Base-by-base conservation (phyloP, 164 flowering plant species). In the Sedum album region DNA sequence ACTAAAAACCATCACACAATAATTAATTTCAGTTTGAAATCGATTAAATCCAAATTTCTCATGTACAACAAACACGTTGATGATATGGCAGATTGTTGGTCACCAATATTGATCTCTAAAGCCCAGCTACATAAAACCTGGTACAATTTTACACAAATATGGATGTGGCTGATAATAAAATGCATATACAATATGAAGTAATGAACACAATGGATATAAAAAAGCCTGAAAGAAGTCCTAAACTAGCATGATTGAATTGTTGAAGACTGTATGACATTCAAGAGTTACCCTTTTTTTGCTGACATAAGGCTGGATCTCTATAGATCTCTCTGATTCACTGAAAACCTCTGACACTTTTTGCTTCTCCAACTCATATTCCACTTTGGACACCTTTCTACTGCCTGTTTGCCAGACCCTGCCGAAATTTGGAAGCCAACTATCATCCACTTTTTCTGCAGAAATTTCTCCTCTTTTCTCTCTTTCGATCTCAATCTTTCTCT, bases 331-430 rank as follows among this genome's bases (percentile, higher is more conserved):
- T 42, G 86, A 49, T 39, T 68, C 67, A 65, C 60, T 74, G 38
- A 75, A 85, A 68, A 60, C 69, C 53, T 84, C 73, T 0, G 57
- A 60, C 18, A 70, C 55, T 51, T 74, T 83, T 39, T 75, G 70
- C 70, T 79, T 87, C 79, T 83, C 95, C 69, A 39, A 74, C 79
- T 86, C 84, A 79, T 88, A 94, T 76, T 89, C 88, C 80, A 84
- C 91, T 68, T 90, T 82, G 30, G 98, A 93, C 77, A 88, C 96
- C 75, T 86, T 94, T n/a, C 97, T 77, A 67, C 83, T 85, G 31
- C 96, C 96, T 31, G 95, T 84, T 68, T 94, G 96, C 98, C 98
- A 91, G 68, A 94, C 95, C 69, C 98, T 73, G 62, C 97, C 97
- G 80, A 94, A 94, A 78, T 91, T 86, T 42, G 97, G 97, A 68